Evolutionary conservation across 2,329 filamentous ascomycete species (phyloP), one percentile per base, ranked within the genome.

Genomic region (Dothiorella sarmentorum): DNA sequence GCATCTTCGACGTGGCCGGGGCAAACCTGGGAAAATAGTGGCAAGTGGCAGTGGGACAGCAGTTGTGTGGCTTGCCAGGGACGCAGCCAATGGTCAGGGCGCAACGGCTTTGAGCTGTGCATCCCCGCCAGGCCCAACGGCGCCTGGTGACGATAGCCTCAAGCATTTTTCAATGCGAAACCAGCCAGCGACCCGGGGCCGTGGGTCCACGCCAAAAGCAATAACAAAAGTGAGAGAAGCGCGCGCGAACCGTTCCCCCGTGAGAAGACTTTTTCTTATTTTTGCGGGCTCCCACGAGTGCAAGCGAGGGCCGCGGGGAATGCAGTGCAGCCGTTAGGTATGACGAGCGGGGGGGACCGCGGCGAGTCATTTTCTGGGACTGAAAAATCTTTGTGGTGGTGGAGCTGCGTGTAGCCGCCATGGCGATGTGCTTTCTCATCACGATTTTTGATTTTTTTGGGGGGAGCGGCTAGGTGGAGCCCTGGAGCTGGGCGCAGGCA

Each of bases 101-200:
- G 4, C 49, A 53, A 53, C 49, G 49, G 49, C 49, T 53, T 35
- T 35, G 49, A 24, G 33, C 33, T 38, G 35, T 35, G 22, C 49
- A 53, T 53, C 52, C 52, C 10, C 37, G 40, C 17, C 29, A 37
- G 52, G 52, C 17, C 37, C 52, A 56, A 56, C 52, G 52, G 52
- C 40, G 52, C 33, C 29, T 31, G 45, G 45, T 51, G 45, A 51
- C 45, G 45, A 51, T 29, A 29, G 45, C 26, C 11, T 24, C 29
- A 20, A 4, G 33, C 33, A 38, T 43, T 56, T 56, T 43, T 56
- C 52, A 56, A 56, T 56, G 52, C 52, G 52, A 56, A 56, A 56
- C 52, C 49, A 24, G 52, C 52, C 52, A 38, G 35, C 51, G 51
- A 55, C 51, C 51, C 51, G 42, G 51, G 22, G 17, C 51, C 35